Evolutionary conservation across 176 grass and related monocot genomes (phyloP), one percentile per base, ranked within the genome.

Genomic region (Oryza glaberrima): DNA sequence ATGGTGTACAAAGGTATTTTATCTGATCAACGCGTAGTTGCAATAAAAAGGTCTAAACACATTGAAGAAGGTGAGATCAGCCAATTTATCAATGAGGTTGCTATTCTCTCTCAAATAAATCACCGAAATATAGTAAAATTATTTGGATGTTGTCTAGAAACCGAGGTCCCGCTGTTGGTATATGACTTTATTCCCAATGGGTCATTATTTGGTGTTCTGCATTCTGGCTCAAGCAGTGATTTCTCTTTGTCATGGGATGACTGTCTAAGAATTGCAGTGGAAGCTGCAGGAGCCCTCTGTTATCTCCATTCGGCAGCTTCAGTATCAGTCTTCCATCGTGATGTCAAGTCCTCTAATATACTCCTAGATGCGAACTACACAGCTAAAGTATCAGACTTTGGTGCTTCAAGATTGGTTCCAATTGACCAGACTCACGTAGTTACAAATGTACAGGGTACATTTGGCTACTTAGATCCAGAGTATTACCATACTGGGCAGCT

Each of bases 361-460:
- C 79, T 81, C 0, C 12, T 81, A 5, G 79, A 81, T 43, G 17
- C 13, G 7, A 70, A 81, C 34, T 81, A 64, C 22, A 81, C 58
- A 5, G 63, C 82, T 13, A 89, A 89, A 28, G 82, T 89, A 8
- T 75, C 87, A 35, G 87, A 89, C 30, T 89, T 89, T 36, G 82
- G 87, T 14, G 87, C 81, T 38, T 89, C 87, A 6, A 89, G 87
- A 40, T 7, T 80, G 34, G 49, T 89, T 19, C 72, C 79, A 5
- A 45, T 80, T 34, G 41, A 88, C 38, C 86, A 88, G 2, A 88
- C 86, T 48, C 79, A 82, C 10, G 40, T 88, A 0, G 61, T 32
- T 0, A 88, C 86, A 20, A 20, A 77, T 17, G 86, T 88, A n/a
- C 79, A 88, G 25, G 86, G 86, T 0, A 88, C 79, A 14, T 63